Percentiles rank a stretch among this genome's conserved stretches.
These are phyloP conservation scores for Xylaria sp. DNA, from an alignment of 2,329 filamentous ascomycete species.

Conservation along the genomic window DNA sequence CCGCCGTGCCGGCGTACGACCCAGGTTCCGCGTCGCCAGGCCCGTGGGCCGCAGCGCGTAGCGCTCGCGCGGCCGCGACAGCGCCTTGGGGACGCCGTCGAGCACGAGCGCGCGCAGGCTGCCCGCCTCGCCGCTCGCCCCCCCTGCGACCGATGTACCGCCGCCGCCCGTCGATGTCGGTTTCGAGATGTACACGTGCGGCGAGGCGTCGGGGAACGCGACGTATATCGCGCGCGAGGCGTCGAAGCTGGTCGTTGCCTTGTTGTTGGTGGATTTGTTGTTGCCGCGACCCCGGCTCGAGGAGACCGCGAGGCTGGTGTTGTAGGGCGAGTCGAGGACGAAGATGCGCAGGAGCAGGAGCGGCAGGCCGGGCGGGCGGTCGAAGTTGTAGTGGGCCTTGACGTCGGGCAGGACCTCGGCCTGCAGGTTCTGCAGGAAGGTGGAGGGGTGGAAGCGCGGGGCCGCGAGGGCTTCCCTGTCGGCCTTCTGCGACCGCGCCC, in stretches of 20 bases:
- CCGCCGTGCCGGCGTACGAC: conserved; percentile 62
- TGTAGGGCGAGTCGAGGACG: conserved; percentile 80
- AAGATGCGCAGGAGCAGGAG: conserved; percentile 78
- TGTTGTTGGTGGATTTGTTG: conserved; percentile 32
- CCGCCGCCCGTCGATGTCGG: conserved; percentile 33
- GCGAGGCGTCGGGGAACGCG: conserved; percentile 79
- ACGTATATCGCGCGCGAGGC: conserved; percentile 74
- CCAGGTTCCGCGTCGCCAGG: conserved; percentile 71
- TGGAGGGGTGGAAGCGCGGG: conserved; percentile 78
- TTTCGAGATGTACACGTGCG: conserved; percentile 70
- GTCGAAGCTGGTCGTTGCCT: conserved; percentile 54
- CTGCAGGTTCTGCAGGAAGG: conserved; percentile 77
- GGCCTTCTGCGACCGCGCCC: conserved; percentile 41
- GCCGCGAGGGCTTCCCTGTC: conserved; percentile 53
- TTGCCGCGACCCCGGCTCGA: conserved; percentile 26
- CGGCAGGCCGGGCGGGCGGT: conserved; percentile 69
- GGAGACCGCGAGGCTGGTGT: conserved; percentile 58
- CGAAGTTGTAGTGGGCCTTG: conserved; percentile 82
- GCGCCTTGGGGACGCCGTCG: conserved; percentile 79
- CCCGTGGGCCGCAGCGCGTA: conserved; percentile 70
- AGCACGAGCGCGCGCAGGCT: conserved; percentile 72
- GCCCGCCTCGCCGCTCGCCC: conserved; percentile 55
- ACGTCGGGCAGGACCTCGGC: conserved; percentile 74
- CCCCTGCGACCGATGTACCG: conserved; percentile 32
- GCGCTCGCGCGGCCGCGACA: conserved; percentile 73